A percentile compares a stretch with the other conserved stretches of the same genome.
Evolutionary conservation across 2,329 filamentous ascomycete genomes (phyloP).

Genomic region (Clonostachys sp.): DNA sequence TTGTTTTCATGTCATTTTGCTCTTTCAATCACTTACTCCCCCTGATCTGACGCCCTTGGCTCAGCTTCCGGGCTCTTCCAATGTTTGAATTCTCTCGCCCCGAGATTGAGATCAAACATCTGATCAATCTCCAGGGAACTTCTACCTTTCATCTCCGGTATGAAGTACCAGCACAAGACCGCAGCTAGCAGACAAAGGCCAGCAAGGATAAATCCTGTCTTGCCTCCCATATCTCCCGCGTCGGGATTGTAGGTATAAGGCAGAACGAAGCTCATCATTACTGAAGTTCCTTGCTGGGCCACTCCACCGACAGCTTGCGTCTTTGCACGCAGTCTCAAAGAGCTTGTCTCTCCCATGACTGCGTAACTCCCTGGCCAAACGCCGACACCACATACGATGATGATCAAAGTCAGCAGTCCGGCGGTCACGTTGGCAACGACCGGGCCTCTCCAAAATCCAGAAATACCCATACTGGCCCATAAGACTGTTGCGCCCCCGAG

Average conservation of each 20-base stretch:
- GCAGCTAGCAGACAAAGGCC: slow-evolving; percentile 18
- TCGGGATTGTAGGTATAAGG: slow-evolving; percentile 21
- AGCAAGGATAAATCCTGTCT: slow-evolving; percentile 32
- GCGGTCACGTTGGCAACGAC: neutral
- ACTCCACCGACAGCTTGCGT: slow-evolving; percentile 33
- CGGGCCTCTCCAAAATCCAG: slow-evolving; percentile 17
- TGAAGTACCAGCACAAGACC: slow-evolving; percentile 27
- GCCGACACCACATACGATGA: slow-evolving; percentile 33
- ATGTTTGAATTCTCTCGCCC: neutral
- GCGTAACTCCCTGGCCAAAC: slow-evolving; percentile 35
- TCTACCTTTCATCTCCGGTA: slow-evolving; percentile 45
- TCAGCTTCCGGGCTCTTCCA: neutral
- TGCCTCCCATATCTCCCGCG: slow-evolving; percentile 28
- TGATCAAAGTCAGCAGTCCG: neutral
- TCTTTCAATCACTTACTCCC: too few species aligned
- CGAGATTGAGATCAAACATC: slow-evolving; percentile 14
- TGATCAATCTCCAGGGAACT: slow-evolving; percentile 38
- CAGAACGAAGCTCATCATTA: slow-evolving; percentile 14
- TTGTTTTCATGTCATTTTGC: too few species aligned
- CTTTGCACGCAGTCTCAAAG: slow-evolving; percentile 10
- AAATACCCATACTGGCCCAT: slow-evolving; percentile 40
- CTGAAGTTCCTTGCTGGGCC: slow-evolving; percentile 26
- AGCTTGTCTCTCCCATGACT: slow-evolving; percentile 23
- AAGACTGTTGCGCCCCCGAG: slow-evolving; percentile 22
- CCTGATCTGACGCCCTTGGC: too few species aligned